Evolutionary conservation across 129 eudicot species (phyloP).

Genomic region (Erigeron canadensis): DNA sequence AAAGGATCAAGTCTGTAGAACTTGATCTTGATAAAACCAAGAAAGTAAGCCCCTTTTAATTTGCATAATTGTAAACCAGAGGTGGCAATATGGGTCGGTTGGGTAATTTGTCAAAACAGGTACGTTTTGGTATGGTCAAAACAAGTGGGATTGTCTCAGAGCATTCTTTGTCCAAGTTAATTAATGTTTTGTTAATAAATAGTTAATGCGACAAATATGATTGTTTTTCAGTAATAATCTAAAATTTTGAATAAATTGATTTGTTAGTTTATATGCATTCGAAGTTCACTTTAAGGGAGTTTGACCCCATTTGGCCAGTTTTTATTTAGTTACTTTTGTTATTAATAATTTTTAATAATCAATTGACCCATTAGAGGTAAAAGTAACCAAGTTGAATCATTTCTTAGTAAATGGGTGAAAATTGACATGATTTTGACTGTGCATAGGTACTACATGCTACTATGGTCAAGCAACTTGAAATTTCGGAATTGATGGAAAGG

Average conservation of each 20-base stretch:
- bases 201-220: neutral
- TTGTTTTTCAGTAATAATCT: neutral
- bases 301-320: neutral
- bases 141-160: neutral
- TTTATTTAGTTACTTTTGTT: neutral
- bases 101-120: neutral
- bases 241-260: neutral
- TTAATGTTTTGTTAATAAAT: neutral
- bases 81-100: neutral
- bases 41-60: conserved; percentile 41
- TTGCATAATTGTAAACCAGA: neutral
- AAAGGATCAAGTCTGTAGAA: conserved; percentile 83
- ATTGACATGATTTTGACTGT: neutral
- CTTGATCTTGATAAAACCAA: conserved; percentile 81
- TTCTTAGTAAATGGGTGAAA: neutral
- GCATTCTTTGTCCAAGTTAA: neutral
- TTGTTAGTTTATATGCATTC: neutral
- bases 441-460: conserved; percentile 63
- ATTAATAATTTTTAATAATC: neutral
- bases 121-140: neutral
- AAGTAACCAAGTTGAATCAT: neutral
- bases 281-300: neutral
- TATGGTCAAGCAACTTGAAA: conserved; percentile 66
- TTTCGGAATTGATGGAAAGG: conserved; percentile 54
- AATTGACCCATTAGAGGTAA: neutral